Evolutionary conservation across 2,329 filamentous ascomycete species (phyloP).

Genomic region (Penicillium corylophilum): DNA sequence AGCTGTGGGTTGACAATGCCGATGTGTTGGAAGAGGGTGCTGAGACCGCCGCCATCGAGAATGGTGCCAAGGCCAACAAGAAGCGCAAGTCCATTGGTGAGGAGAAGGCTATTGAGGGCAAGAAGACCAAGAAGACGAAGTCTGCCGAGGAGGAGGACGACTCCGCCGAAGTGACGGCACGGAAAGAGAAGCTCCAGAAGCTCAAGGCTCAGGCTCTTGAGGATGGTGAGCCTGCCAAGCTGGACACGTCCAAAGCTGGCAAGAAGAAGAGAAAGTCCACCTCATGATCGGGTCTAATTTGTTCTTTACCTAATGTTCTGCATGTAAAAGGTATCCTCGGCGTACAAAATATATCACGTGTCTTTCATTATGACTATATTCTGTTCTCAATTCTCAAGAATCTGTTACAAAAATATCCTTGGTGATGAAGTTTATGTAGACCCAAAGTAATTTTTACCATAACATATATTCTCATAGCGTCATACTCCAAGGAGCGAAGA

Average conservation of each 20-base stretch:
- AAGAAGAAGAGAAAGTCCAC: slow-evolving; percentile 44
- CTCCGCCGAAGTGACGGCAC: slow-evolving; percentile 31
- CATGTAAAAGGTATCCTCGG: slow-evolving; percentile 33
- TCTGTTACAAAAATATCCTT: not conserved
- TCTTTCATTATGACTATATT: slow-evolving; percentile 8
- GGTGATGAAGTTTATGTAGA: not conserved
- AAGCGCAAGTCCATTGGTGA: slow-evolving; percentile 45
- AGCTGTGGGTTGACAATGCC: slow-evolving; percentile 80
- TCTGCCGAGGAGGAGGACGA: slow-evolving; percentile 41
- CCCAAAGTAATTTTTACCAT: not conserved
- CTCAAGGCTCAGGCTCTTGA: slow-evolving; percentile 50
- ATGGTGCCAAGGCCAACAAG: slow-evolving; percentile 53
- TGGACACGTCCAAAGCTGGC: slow-evolving; percentile 18
- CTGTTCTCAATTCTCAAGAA: not conserved
- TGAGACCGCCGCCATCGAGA: slow-evolving; percentile 36
- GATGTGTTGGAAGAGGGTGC: slow-evolving; percentile 61
- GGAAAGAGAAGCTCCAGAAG: slow-evolving; percentile 51
- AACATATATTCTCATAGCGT: not conserved
- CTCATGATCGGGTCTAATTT: slow-evolving; percentile 31
- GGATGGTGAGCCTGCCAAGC: slow-evolving; percentile 37
- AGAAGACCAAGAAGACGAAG: slow-evolving; percentile 44
- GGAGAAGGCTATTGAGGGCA: slow-evolving; percentile 33
- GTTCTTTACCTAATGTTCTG: slow-evolving; percentile 30
- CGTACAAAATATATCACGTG: slow-evolving; percentile 35
- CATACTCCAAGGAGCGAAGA: slow-evolving; percentile 1